Evolutionary conservation across 2,329 filamentous ascomycete genomes (phyloP).

Genomic region (Verticillium alfalfae): DNA sequence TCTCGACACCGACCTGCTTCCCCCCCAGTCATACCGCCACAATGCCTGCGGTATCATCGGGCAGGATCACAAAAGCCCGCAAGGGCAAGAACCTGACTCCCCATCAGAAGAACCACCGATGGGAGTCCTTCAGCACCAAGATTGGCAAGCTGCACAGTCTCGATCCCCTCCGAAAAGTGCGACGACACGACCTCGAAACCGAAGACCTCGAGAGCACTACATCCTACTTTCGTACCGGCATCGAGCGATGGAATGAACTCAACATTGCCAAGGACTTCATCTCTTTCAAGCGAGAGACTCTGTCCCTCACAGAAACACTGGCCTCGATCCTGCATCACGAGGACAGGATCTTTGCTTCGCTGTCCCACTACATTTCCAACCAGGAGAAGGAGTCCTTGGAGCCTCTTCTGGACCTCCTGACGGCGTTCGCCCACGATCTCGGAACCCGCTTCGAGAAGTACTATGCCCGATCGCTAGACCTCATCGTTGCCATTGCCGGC

Average conservation of each 20-base stretch:
- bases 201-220: conserved; percentile 69
- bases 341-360: conserved; percentile 71
- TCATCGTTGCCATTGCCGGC: conserved; percentile 74
- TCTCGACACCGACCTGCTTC: neutral
- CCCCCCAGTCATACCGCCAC: conserved; percentile 25
- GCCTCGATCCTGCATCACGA: conserved; percentile 90
- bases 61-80: conserved; percentile 62
- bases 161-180: conserved; percentile 86
- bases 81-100: conserved; percentile 66
- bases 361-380: conserved; percentile 71
- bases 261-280: conserved; percentile 82
- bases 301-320: conserved; percentile 79
- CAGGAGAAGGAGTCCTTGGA: conserved; percentile 78
- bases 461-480: conserved; percentile 67
- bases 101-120: conserved; percentile 79
- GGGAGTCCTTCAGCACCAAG: conserved; percentile 86
- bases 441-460: conserved; percentile 83
- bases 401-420: conserved; percentile 79
- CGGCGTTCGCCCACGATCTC: conserved; percentile 91
- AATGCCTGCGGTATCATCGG: conserved; percentile 59
- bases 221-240: conserved; percentile 79
- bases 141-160: conserved; percentile 84
- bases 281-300: conserved; percentile 68
- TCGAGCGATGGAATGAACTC: conserved; percentile 86
- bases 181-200: conserved; percentile 76